Base-by-base conservation (phyloP, 768 basidiomycete species). In the Agrocybe chaxingu region DNA sequence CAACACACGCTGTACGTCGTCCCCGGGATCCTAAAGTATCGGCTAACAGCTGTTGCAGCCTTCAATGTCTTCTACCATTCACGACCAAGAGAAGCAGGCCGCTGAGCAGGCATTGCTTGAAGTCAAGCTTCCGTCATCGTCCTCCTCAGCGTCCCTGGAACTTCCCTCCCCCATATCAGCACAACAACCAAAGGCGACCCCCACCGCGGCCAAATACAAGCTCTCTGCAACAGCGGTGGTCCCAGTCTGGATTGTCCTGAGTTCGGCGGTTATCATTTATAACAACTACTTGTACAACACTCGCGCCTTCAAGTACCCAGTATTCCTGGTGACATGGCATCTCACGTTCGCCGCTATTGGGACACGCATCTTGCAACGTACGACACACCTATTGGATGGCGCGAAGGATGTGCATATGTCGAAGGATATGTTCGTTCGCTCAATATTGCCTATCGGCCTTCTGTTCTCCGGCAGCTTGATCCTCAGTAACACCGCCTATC, bases 401-500 rank as follows among this genome's bases (percentile, higher is more conserved):
- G 73, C 76, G 38, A 84, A 84, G 55, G 89, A 92, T 52, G 80
- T 93, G 2, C 80, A 84, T 53, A 84, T 98, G 78, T 81, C 84
- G 46, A 82, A 78, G 66, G 78, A 87, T 37, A 79, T 86, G 74
- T 96, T 91, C 65, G 50, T 89, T 34, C 80, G 81, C 50, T 91
- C 89, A 32, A 98, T 98, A 57, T 76, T 98, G 10, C 96, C 96
- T 16, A 96, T 98, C 52, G 94, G 95, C 18, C 63, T 94, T 19
- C 82, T 98, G 50, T 98, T 98, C 79, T 91, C 88, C 33, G 96
- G 87, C 19, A 92, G 89, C 52, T 81, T 98, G 48, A 75, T 98
- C 60, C 76, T 95, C 51, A 88, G 85, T 71, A 98, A 98, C 69
- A 89, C 88, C 1, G 93, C 93, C 2, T 96, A 95, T 68, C 84